Base-by-base conservation (phyloP, 257 asterid species). In the Capsicum baccatum region DNA sequence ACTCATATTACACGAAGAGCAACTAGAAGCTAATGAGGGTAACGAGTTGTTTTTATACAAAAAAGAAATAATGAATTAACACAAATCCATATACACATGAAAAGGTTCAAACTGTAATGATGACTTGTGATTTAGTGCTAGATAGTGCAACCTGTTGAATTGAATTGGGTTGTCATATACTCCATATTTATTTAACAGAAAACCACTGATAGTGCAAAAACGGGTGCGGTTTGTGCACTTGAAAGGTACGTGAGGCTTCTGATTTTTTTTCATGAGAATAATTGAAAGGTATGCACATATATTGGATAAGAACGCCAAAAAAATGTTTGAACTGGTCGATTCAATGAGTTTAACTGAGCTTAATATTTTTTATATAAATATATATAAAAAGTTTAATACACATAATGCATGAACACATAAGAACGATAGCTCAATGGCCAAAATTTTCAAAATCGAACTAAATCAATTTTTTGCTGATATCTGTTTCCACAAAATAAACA, bases 191-290 rank as follows among this genome's bases (percentile, higher is more conserved):
- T 26, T 26, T 15, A 76, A 26, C 64, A 52, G 26, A 52, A 52
- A 26, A 76, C 64, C 81, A 52, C 8, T 76, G 48, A 52, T 54
- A 76, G 81, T 76, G 81, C 63, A 74, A 50, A 50, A 48, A 50
- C 81, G 12, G 6, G 63, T 52, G 60, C 60, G 59, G 44, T 52
- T 52, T 74, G 58, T 12, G 33, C 54, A 39, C 33, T 69, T 21
- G 64, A 76, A 74, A 50, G 59, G 26, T 26, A 26, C 33, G 33
- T 52, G 81, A 52, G 26, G 48, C 64, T 76, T 76, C 64, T 76
- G 47, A 7, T 26, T 3, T 44, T 60, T 60, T 52, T 76, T 52
- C 59, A 76, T 8, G 26, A 52, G 9, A 76, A 54, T 15, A 52
- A 63, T 52, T 26, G 63, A 76, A 76, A 26, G 48, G 63, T 16